phyloP scores from a whole-genome alignment of 495 filamentous ascomycete species.

The Chaetomium cochliodes region DNA sequence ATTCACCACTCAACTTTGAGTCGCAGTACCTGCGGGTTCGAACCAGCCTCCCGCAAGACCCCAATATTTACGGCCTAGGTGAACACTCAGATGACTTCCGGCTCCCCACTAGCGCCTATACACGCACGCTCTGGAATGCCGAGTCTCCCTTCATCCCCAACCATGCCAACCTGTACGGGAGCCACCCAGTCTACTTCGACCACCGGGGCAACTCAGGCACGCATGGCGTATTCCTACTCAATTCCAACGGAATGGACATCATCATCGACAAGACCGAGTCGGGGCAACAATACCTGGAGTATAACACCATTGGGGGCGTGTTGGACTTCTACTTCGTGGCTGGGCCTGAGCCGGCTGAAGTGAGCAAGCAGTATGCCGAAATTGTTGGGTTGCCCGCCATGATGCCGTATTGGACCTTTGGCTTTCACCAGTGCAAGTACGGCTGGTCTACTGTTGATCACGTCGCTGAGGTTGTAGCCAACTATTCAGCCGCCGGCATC shows the following conservation, averaged over 20 bases:
- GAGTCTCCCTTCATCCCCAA: slow-evolving; percentile 61
- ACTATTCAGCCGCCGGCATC: slow-evolving; percentile 73
- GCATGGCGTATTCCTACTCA: slow-evolving; percentile 84
- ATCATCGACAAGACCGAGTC: slow-evolving; percentile 63
- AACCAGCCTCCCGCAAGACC: slow-evolving; percentile 63
- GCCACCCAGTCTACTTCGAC: slow-evolving; percentile 83
- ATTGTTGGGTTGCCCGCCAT: slow-evolving; percentile 68
- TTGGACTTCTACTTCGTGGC: slow-evolving; percentile 84
- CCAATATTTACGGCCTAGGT: slow-evolving; percentile 76
- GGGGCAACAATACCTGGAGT: slow-evolving; percentile 73
- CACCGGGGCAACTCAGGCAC: slow-evolving; percentile 64
- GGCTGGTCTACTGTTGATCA: slow-evolving; percentile 72
- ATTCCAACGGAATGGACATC: slow-evolving; percentile 87
- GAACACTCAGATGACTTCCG: slow-evolving; percentile 74
- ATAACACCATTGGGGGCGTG: slow-evolving; percentile 77
- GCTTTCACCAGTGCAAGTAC: slow-evolving; percentile 84
- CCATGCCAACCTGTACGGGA: slow-evolving; percentile 71
- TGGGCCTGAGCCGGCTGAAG: slow-evolving; percentile 69
- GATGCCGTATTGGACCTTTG: slow-evolving; percentile 84
- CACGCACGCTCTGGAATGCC: slow-evolving; percentile 76
- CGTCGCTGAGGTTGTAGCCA: slow-evolving; percentile 72
- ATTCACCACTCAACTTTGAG: slow-evolving; percentile 71
- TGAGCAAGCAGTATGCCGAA: slow-evolving; percentile 71
- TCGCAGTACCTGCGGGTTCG: slow-evolving; percentile 70
- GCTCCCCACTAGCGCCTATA: slow-evolving; percentile 68